Conservation (phyloP, 2,329 filamentous ascomycete species). For the Sphaerulina vaccinii region DNA sequence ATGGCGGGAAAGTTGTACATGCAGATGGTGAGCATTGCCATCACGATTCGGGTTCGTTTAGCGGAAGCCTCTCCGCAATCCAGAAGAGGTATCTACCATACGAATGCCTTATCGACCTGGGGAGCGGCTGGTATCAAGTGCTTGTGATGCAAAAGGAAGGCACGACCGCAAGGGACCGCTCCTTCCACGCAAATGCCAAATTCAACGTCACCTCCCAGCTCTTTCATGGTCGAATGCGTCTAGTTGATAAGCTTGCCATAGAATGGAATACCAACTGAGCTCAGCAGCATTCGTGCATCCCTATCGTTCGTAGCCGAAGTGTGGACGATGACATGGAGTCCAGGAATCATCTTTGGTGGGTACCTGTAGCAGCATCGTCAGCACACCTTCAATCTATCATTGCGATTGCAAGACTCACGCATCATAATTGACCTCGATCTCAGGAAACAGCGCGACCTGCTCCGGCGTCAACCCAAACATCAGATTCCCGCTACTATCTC, state of each 20-base stretch:
- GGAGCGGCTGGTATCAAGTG: too few species aligned
- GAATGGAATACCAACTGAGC: constrained; percentile 75
- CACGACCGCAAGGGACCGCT: neutral
- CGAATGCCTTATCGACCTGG: too few species aligned
- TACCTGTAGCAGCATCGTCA: constrained; percentile 51
- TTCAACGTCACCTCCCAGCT: too few species aligned
- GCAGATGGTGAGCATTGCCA: too few species aligned
- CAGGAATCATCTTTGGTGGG: constrained; percentile 74
- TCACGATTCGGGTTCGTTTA: too few species aligned
- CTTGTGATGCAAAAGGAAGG: too few species aligned
- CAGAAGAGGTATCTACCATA: too few species aligned
- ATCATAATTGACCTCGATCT: constrained; percentile 93
- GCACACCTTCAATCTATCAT: too few species aligned
- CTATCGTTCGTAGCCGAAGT: constrained; percentile 82
- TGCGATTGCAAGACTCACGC: constrained; percentile 57
- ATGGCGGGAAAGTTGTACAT: too few species aligned
- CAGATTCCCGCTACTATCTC: constrained; percentile 86
- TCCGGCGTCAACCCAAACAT: constrained; percentile 75
- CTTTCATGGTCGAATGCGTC: too few species aligned
- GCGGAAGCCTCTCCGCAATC: too few species aligned
- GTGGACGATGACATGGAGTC: constrained; percentile 78
- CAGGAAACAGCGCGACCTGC: constrained; percentile 80
- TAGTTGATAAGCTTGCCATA: constrained; percentile 68
- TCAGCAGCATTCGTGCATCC: constrained; percentile 75
- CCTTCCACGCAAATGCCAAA: neutral